phyloP scores from a whole-genome alignment of 805 yeast genomes.

The Saccharomycopsis selenospora region DNA sequence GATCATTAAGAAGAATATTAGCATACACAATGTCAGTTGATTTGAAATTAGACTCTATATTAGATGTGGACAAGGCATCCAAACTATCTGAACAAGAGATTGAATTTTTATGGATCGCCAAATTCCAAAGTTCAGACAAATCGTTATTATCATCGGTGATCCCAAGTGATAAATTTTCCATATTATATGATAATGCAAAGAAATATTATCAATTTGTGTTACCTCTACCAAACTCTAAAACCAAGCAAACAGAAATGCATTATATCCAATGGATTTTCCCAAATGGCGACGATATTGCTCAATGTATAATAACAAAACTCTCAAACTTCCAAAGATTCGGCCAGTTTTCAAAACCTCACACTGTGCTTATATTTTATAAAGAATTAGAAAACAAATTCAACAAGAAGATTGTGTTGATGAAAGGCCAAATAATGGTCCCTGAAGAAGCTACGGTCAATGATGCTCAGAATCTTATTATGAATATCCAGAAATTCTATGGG shows the following conservation, averaged over 20 bases:
- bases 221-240: slow-evolving; percentile 10
- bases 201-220: slow-evolving; percentile 14
- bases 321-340: slow-evolving; percentile 15
- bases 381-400: slow-evolving; percentile 6
- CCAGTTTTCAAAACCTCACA: slow-evolving; percentile 13
- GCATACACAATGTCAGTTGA: slow-evolving; percentile 1
- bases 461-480: slow-evolving; percentile 14
- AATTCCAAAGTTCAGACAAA: slow-evolving; percentile 1
- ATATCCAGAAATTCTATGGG: slow-evolving; percentile 20
- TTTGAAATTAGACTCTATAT: not conserved
- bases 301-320: slow-evolving; percentile 11
- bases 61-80: slow-evolving; percentile 12
- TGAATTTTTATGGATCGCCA: slow-evolving; percentile 18
- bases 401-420: slow-evolving; percentile 20
- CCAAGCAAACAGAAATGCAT: slow-evolving; percentile 19
- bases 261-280: slow-evolving; percentile 20
- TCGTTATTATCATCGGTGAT: slow-evolving; percentile 8
- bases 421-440: slow-evolving; percentile 17
- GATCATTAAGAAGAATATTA: no score
- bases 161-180: slow-evolving; percentile 4
- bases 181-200: not conserved
- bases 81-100: slow-evolving; percentile 11
- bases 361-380: slow-evolving; percentile 17
- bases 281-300: slow-evolving; percentile 1
- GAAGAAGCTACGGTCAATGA: slow-evolving; percentile 7